A percentile compares a stretch with the other conserved stretches of the same genome.
phyloP scores from a whole-genome alignment of 1,284 basidiomycete genomes.

The Volvariella surrecta region DNA sequence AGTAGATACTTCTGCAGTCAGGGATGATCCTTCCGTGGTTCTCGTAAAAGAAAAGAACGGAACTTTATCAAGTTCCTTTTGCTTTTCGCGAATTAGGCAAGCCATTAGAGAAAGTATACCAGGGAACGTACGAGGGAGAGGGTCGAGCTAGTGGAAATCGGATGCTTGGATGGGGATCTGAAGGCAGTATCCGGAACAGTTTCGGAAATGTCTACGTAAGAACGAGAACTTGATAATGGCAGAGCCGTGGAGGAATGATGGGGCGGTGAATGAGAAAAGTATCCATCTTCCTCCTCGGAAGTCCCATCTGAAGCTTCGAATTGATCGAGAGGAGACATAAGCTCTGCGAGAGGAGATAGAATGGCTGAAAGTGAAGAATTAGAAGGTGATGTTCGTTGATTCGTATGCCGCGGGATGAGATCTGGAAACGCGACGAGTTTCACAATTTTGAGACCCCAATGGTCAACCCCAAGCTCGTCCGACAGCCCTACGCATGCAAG shows the following conservation, averaged over 20 bases:
- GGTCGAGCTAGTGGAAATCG: slow-evolving; percentile 16
- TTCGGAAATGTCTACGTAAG: slow-evolving; percentile 31
- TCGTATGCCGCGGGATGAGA: slow-evolving; percentile 34
- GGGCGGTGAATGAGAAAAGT: slow-evolving; percentile 46
- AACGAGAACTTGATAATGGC: slow-evolving; percentile 29
- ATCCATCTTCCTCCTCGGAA: slow-evolving; percentile 40
- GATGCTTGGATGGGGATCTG: slow-evolving; percentile 26
- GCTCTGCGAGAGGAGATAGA: slow-evolving; percentile 14
- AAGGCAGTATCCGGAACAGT: slow-evolving; percentile 17
- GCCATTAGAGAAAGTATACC: neutral
- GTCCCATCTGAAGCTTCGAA: slow-evolving; percentile 17
- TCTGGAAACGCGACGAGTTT: slow-evolving; percentile 70
- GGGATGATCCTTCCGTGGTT: slow-evolving; percentile 63
- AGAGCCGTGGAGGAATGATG: slow-evolving; percentile 24
- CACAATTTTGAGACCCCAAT: slow-evolving; percentile 66
- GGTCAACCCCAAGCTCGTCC: slow-evolving; percentile 52
- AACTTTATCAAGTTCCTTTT: slow-evolving; percentile 18
- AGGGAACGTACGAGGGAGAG: slow-evolving; percentile 10
- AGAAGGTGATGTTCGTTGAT: slow-evolving; percentile 8
- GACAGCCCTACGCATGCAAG: slow-evolving; percentile 51
- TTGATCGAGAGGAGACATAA: slow-evolving; percentile 7
- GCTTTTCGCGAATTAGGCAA: too few species aligned
- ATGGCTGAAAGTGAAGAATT: slow-evolving; percentile 8
- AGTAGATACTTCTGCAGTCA: slow-evolving; percentile 55
- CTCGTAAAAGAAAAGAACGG: slow-evolving; percentile 73